Evolutionary conservation across 2,329 filamentous ascomycete genomes (phyloP), one percentile per base, ranked within the genome.

Genomic region (Endoconidiophora laricicola): DNA sequence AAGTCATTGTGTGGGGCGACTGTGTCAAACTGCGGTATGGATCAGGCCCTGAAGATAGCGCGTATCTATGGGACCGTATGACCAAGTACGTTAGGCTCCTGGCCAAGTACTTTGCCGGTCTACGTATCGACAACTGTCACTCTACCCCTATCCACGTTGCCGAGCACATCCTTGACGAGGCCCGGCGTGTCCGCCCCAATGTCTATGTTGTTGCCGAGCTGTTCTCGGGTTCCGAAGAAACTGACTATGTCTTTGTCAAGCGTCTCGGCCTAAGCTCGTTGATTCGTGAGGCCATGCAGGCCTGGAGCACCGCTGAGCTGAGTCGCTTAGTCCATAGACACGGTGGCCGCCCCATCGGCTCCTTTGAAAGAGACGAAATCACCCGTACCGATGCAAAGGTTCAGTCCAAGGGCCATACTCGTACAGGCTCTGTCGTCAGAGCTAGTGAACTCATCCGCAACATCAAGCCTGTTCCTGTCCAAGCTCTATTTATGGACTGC

Each of bases 1-100:
- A 98, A 64, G 86, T 98, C 54, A 96, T 98, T 57, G 84, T 95
- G 26, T 98, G 91, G 91, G 88, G 90, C 12, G 91, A 98, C 62
- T 98, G 93, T 62, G 91, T 96, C 55, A 98, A 98, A 69, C 73
- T 98, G 48, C 81, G 91, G 16, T 98, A 96, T 60, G 91, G 91
- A 33, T 73, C 69, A 23, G 72, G 78, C 0, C 83, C 82, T 0
- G 67, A 88, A 48, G 91, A 96, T 62, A 96, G 82, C 58, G 90
- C 91, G 0, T 98, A 79, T 69, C 70, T 98, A 6, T 98, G 91
- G 91, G 79, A 94, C 6, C 86, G 86, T 62, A 98, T 98, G 87
- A 85, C 84, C 37, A 79, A 83, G 57, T 98, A 98, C 62, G 93
- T 88, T 3, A 79, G 82, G 37, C 74, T 91, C 61, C 81, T 98